Evolutionary conservation across 1,284 basidiomycete species (phyloP), one percentile per base, ranked within the genome.

Genomic region (Austroboletus olivaceoglutinosus): DNA sequence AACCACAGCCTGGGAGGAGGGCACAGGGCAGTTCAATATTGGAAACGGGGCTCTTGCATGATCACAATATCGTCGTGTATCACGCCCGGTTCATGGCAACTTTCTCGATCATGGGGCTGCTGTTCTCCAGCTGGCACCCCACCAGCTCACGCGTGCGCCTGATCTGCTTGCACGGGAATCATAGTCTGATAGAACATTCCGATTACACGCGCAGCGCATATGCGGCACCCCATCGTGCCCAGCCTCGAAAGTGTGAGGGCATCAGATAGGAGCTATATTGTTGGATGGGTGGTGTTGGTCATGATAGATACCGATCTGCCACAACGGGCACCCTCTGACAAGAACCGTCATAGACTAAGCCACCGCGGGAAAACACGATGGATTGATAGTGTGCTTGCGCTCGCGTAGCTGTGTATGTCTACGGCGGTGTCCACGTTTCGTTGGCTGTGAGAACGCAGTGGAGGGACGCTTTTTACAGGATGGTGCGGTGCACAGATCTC

Each of bases 111-210:
- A 40, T 54, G 57, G 54, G 41, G 48, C 43, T 50, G 41, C 51
- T 55, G 44, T 43, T 50, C 48, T 40, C 29, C 42, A 50, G 49
- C 64, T 50, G 39, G 58, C 60, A 58, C 47, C 40, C 60, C 46
- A 59, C 50, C 41, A 46, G 49, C 45, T 45, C 40, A 27, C 50
- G 30, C 37, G 50, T 55, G 33, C 45, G 48, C 44, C 43, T 50
- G 48, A 62, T 64, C 62, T 38, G 48, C 51, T 47, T 50, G n/a
- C 50, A 65, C 64, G 61, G 55, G 58, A 58, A 65, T 51, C 47
- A 51, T 42, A 25, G 38, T 31, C n/a, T 50, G 54, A 53, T 59
- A 40, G 51, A 53, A 53, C 50, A 37, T 49, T 53, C 53, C 45
- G 45, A 57, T 59, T 45, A 65, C 62, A 61, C 58, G 58, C 45